phyloP scores from a whole-genome alignment of 495 filamentous ascomycete species.

The Talaromyces stipitatus region DNA sequence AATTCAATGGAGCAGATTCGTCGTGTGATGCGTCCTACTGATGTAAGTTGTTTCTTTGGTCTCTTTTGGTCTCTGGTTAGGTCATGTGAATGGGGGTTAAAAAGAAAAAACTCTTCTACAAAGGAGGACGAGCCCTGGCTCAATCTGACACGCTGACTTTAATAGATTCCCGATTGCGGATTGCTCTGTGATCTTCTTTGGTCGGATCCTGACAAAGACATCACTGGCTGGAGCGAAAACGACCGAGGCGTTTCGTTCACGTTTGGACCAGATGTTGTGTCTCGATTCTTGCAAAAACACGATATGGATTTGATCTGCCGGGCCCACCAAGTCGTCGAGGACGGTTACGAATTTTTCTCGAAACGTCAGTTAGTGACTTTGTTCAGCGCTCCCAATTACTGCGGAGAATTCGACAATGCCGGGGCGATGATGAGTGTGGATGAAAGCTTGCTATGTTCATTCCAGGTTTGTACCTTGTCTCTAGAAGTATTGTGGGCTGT shows the following conservation, averaged over 20 bases:
- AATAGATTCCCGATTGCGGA: constrained; percentile 94
- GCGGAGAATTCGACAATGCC: constrained; percentile 98
- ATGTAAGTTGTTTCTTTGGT: constrained; percentile 57
- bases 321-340: constrained; percentile 97
- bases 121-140: constrained; percentile 23
- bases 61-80: constrained; percentile 2
- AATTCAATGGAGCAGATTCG: constrained; percentile 99
- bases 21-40: constrained; percentile 96
- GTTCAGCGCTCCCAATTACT: constrained; percentile 98
- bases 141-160: constrained; percentile 42
- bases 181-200: constrained; percentile 95
- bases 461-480: constrained; percentile 64
- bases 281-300: constrained; percentile 97
- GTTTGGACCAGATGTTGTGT: constrained; percentile 98
- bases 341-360: constrained; percentile 99
- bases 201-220: constrained; percentile 99
- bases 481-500: not conserved
- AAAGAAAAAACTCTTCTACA: not conserved
- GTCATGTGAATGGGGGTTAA: constrained; percentile 15
- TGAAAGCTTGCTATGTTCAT: constrained; percentile 95
- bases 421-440: constrained; percentile 99
- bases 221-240: constrained; percentile 99
- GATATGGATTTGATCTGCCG: constrained; percentile 99
- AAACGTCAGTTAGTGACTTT: constrained; percentile 96
- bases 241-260: constrained; percentile 98